Evolutionary conservation across 2,329 filamentous ascomycete genomes (phyloP).

Genomic region (Intubia oerlemansii): DNA sequence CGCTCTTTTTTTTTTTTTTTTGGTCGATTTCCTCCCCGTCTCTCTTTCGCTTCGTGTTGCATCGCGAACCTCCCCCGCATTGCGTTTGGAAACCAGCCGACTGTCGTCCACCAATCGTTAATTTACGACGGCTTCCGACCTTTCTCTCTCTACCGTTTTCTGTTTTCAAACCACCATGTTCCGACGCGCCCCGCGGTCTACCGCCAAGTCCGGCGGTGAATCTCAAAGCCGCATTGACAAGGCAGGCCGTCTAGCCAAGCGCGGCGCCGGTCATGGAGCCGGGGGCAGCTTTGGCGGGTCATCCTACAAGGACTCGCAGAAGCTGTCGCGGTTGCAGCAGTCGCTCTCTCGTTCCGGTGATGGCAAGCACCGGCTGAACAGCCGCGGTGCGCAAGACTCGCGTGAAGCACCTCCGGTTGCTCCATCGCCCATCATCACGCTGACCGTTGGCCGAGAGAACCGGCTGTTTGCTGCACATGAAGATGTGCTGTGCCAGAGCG

Average conservation of each 20-base stretch:
- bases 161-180: slow-evolving; percentile 43
- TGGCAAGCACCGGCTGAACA: too few relatives aligned
- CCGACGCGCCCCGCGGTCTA: slow-evolving; percentile 72
- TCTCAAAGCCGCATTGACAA: slow-evolving; percentile 53
- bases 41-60: slow-evolving; percentile 25
- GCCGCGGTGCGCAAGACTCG: too few relatives aligned
- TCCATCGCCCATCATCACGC: slow-evolving; percentile 59
- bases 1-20: slow-evolving; percentile 11
- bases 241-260: slow-evolving; percentile 64
- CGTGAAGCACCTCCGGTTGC: slow-evolving; percentile 14
- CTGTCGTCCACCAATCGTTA: too few relatives aligned
- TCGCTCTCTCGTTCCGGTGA: slow-evolving; percentile 35
- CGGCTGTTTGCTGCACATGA: slow-evolving; percentile 90
- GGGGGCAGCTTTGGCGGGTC: slow-evolving; percentile 10
- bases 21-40: slow-evolving; percentile 24
- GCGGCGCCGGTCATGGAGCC: slow-evolving; percentile 11
- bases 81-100: too few relatives aligned
- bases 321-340: slow-evolving; percentile 69
- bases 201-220: slow-evolving; percentile 21
- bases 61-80: too few relatives aligned
- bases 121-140: slow-evolving; percentile 3
- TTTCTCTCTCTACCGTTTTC: slow-evolving; percentile 3
- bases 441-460: slow-evolving; percentile 65
- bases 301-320: slow-evolving; percentile 47
- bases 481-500: slow-evolving; percentile 69